These are phyloP conservation scores for Fusarium coffeatum DNA, from an alignment of 2,329 filamentous ascomycete genomes.

Conservation along the genomic window DNA sequence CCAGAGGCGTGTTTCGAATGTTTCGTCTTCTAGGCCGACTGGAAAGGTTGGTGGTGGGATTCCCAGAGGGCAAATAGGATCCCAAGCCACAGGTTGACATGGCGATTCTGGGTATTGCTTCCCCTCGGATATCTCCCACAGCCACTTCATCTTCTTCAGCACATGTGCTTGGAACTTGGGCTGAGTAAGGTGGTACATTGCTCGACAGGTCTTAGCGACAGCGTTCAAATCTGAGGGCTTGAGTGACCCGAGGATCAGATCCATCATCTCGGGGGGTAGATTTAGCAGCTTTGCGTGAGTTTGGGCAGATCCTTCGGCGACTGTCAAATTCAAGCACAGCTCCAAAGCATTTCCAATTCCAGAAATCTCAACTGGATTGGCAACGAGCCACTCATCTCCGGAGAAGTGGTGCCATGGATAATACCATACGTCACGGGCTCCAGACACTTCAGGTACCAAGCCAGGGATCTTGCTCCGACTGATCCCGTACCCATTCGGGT, in stretches of 20 bases:
- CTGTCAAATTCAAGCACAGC: accelerated
- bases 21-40: not conserved
- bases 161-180: accelerated
- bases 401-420: not conserved
- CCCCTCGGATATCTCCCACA: not conserved
- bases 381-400: constrained; percentile 1
- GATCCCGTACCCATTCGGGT: not conserved
- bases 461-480: accelerated
- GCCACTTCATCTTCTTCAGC: not conserved
- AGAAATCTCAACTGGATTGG: not conserved
- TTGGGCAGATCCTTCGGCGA: accelerated
- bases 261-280: not conserved
- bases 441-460: accelerated
- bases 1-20: not conserved
- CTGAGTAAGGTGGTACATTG: not conserved
- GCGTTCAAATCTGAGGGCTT: accelerated
- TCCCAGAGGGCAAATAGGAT: not conserved
- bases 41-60: not conserved
- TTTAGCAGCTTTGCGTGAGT: not conserved
- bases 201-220: not conserved
- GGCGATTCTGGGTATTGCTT: not conserved
- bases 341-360: accelerated
- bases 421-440: not conserved
- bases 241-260: not conserved
- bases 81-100: not conserved